phyloP scores from a whole-genome alignment of 2,329 filamentous ascomycete species.

The Ustilaginoidea virens region DNA sequence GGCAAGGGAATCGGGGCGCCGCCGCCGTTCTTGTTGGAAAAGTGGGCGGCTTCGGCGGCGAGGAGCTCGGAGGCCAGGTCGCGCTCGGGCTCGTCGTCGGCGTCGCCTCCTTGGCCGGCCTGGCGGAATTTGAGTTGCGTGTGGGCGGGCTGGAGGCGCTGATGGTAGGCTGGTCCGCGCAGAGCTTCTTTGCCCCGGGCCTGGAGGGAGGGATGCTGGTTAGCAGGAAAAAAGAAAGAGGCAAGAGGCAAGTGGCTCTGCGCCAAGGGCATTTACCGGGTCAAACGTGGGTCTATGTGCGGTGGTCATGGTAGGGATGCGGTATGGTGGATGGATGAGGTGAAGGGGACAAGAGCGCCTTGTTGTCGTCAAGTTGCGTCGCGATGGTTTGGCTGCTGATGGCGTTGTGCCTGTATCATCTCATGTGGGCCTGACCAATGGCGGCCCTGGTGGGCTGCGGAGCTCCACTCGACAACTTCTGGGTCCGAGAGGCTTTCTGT shows the following conservation, averaged over 20 bases:
- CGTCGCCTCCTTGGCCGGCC: constrained; percentile 75
- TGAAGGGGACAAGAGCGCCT: background rate
- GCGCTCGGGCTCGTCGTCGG: constrained; percentile 49
- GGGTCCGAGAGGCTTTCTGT: no score
- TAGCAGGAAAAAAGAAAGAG: no score
- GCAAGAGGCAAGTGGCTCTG: no score
- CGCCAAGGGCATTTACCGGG: constrained; percentile 47
- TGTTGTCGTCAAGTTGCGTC: no score
- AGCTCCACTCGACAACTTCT: no score
- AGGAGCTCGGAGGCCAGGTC: constrained; percentile 85
- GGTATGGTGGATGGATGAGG: constrained; percentile 2
- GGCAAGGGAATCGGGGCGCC: constrained; percentile 24
- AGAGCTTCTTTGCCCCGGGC: constrained; percentile 90
- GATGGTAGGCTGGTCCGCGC: constrained; percentile 87
- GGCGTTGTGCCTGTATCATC: no score
- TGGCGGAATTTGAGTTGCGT: constrained; percentile 81
- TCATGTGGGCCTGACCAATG: no score
- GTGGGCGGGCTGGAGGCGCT: constrained; percentile 85
- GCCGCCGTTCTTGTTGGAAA: constrained; percentile 63
- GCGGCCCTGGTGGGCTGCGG: no score
- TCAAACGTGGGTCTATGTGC: constrained; percentile 87
- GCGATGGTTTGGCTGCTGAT: no score
- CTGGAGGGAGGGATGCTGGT: constrained; percentile 25
- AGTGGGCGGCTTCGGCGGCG: constrained; percentile 75
- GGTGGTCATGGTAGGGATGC: constrained; percentile 37